Conservation (phyloP, 768 basidiomycete species). For the Paxillus ammoniavirescens region DNA sequence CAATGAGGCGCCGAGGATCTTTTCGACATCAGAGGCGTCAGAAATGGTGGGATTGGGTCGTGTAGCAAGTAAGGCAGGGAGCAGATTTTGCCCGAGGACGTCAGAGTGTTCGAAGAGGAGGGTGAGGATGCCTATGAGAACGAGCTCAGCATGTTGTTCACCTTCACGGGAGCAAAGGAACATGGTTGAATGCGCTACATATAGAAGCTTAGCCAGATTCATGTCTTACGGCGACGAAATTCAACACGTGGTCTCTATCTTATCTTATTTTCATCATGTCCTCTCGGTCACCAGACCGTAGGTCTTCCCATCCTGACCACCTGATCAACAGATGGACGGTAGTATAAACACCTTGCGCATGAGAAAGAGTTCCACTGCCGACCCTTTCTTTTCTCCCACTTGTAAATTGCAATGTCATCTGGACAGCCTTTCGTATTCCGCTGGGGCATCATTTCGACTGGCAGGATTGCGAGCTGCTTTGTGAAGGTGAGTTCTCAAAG, state of each 20-base stretch:
- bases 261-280: background rate
- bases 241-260: background rate
- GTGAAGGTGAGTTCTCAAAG: slow-evolving; percentile 47
- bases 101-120: slow-evolving; percentile 69
- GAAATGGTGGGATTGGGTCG: slow-evolving; percentile 25
- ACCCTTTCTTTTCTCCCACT: background rate
- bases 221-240: background rate
- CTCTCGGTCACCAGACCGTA: background rate
- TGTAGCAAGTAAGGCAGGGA: slow-evolving; percentile 46
- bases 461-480: slow-evolving; percentile 66
- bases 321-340: slow-evolving; percentile 2
- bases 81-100: slow-evolving; percentile 49
- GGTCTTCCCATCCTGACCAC: background rate
- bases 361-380: background rate
- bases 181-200: background rate
- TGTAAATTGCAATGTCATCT: slow-evolving; percentile 13
- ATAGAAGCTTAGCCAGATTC: too few species aligned
- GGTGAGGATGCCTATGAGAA: slow-evolving; percentile 35
- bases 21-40: slow-evolving; percentile 40
- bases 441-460: slow-evolving; percentile 90
- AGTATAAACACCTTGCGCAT: slow-evolving; percentile 2
- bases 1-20: slow-evolving; percentile 57
- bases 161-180: background rate
- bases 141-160: slow-evolving; percentile 8
- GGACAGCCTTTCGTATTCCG: slow-evolving; percentile 47